phyloP scores from a whole-genome alignment of 2,329 filamentous ascomycete genomes.

The Dactylellina leptospora region DNA sequence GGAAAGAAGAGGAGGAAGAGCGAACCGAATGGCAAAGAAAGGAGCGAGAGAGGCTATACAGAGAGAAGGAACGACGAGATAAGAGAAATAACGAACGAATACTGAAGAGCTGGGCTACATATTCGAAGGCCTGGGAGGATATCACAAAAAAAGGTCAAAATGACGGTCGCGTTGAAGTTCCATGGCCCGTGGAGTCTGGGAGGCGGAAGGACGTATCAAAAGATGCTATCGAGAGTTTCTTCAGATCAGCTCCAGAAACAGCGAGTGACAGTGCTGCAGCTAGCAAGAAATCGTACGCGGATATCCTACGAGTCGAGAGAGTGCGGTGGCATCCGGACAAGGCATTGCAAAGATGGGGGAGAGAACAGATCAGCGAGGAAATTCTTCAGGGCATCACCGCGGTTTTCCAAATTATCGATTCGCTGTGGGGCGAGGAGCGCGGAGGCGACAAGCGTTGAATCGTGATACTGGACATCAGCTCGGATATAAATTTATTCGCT shows the following conservation, averaged over 20 bases:
- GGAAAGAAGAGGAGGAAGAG: constrained; percentile 62
- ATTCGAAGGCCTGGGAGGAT: constrained; percentile 71
- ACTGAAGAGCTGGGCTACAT: constrained; percentile 70
- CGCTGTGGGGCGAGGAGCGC: constrained; percentile 69
- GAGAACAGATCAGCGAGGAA: constrained; percentile 72
- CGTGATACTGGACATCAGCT: not conserved
- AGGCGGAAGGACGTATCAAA: constrained; percentile 67
- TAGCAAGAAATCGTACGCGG: constrained; percentile 58
- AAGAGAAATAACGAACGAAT: constrained; percentile 65
- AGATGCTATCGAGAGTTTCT: constrained; percentile 74
- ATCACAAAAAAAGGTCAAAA: constrained; percentile 58
- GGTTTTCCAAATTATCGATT: constrained; percentile 89
- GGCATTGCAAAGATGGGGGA: constrained; percentile 86
- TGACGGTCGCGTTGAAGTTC: constrained; percentile 63
- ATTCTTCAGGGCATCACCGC: constrained; percentile 83
- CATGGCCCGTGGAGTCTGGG: constrained; percentile 78
- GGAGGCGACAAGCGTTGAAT: constrained; percentile 28
- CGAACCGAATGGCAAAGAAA: constrained; percentile 64
- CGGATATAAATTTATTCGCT: constrained; percentile 2
- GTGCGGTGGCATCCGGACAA: constrained; percentile 98
- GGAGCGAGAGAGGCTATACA: constrained; percentile 74
- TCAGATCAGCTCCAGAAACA: constrained; percentile 67
- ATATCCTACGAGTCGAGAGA: constrained; percentile 79
- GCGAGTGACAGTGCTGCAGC: constrained; percentile 53
- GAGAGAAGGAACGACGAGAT: constrained; percentile 71